Evolutionary conservation across 2,329 filamentous ascomycete genomes (phyloP).

Genomic region (Volutella citrinella): DNA sequence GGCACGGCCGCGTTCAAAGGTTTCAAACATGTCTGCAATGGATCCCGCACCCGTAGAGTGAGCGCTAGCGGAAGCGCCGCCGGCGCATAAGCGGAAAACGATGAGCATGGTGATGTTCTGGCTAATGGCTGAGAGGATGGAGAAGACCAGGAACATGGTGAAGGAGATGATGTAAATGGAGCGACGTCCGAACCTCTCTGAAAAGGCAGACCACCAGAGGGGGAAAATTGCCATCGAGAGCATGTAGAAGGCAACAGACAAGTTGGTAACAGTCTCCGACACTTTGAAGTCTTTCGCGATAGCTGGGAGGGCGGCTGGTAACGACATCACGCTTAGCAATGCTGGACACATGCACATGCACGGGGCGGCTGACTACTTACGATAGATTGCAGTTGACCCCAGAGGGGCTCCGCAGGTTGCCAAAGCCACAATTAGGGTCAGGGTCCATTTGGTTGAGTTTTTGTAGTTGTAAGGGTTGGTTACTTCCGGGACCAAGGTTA

Average conservation of each 20-base stretch:
- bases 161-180: slow-evolving; percentile 80
- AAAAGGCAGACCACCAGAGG: slow-evolving; percentile 83
- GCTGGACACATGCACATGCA: background rate
- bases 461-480: slow-evolving; percentile 72
- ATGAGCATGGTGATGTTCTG: slow-evolving; percentile 73
- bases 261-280: slow-evolving; percentile 65
- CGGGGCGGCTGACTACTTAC: slow-evolving; percentile 43
- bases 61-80: slow-evolving; percentile 75
- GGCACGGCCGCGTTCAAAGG: slow-evolving; percentile 68
- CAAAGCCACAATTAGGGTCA: slow-evolving; percentile 74
- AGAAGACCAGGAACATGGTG: slow-evolving; percentile 67
- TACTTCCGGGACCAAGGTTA: slow-evolving; percentile 76
- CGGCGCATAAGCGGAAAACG: slow-evolving; percentile 69
- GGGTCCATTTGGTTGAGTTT: slow-evolving; percentile 75
- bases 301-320: slow-evolving; percentile 62
- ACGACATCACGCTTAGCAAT: slow-evolving; percentile 5
- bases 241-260: slow-evolving; percentile 80
- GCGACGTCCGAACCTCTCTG: slow-evolving; percentile 68
- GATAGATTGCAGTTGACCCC: slow-evolving; percentile 81
- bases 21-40: slow-evolving; percentile 77
- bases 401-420: slow-evolving; percentile 77
- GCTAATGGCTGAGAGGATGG: slow-evolving; percentile 65
- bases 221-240: slow-evolving; percentile 80
- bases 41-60: slow-evolving; percentile 82
- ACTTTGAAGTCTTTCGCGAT: slow-evolving; percentile 62